A percentile compares a stretch with the other conserved stretches of the same genome.
phyloP scores from a whole-genome alignment of 2,329 filamentous ascomycete species.

The Fusarium begoniae region DNA sequence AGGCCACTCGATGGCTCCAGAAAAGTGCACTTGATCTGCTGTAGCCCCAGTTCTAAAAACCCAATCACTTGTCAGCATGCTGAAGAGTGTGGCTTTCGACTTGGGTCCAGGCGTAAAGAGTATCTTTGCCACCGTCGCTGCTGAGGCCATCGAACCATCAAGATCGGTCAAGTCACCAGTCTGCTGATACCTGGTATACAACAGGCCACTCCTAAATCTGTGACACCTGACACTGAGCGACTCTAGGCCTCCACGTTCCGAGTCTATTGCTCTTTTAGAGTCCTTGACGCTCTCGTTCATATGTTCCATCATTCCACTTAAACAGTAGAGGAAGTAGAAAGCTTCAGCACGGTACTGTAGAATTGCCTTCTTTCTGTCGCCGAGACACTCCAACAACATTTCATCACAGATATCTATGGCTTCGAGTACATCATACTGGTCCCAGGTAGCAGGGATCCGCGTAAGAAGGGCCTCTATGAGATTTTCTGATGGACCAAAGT shows the following conservation, averaged over 20 bases:
- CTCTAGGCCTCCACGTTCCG: not conserved
- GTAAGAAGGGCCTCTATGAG: not conserved
- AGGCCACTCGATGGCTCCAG: not conserved
- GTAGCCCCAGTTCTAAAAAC: not conserved
- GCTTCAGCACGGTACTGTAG: not conserved
- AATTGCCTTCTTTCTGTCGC: not conserved
- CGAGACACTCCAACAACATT: fast-evolving
- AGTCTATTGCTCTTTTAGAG: not conserved
- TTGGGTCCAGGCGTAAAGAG: not conserved
- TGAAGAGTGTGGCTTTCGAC: not conserved
- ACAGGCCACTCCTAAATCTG: not conserved
- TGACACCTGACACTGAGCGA: not conserved
- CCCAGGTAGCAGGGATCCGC: not conserved
- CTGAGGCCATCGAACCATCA: not conserved
- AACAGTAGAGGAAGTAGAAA: not conserved
- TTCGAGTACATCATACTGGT: not conserved
- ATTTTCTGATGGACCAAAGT: not conserved
- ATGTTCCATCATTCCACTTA: not conserved
- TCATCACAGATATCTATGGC: not conserved
- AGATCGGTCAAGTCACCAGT: not conserved
- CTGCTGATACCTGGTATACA: not conserved
- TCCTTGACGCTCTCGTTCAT: not conserved
- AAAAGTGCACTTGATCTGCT: not conserved
- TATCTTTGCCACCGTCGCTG: not conserved
- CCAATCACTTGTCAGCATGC: not conserved